These are phyloP conservation scores for Babesia divergens DNA, from an alignment of 169 alveolate genomes.

Conservation along the genomic window DNA sequence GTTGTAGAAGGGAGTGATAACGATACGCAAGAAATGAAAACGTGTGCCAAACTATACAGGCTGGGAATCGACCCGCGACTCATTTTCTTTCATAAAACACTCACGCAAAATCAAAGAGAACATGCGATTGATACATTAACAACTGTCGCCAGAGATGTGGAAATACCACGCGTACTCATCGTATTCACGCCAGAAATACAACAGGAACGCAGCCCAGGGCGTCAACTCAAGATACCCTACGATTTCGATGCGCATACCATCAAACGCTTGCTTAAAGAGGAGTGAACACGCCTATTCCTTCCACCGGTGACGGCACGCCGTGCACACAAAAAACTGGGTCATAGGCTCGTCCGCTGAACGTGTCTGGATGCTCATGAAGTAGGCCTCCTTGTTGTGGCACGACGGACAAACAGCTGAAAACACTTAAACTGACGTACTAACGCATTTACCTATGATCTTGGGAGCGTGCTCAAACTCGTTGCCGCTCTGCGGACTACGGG, in stretches of 20 bases:
- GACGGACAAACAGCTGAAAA: constrained; percentile 75
- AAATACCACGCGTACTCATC: not conserved
- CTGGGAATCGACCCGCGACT: constrained; percentile 14
- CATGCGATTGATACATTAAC: not conserved
- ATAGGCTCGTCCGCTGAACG: constrained; percentile 82
- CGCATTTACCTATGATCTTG: constrained; percentile 49
- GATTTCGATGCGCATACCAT: not conserved
- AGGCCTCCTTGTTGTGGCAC: constrained; percentile 77
- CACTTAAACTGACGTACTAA: not conserved
- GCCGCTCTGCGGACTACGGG: constrained; percentile 18
- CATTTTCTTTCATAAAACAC: not conserved
- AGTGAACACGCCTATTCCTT: constrained; percentile 52
- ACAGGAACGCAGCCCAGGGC: not conserved
- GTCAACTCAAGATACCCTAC: not conserved
- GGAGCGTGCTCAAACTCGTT: constrained; percentile 65
- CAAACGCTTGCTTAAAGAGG: not conserved
- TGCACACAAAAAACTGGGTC: constrained; percentile 74
- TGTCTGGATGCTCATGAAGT: constrained; percentile 75
- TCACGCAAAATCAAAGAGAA: not conserved
- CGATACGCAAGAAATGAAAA: not conserved
- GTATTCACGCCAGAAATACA: not conserved
- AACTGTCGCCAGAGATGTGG: not conserved
- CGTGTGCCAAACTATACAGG: not conserved
- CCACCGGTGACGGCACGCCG: constrained; percentile 75
- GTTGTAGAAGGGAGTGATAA: not conserved